phyloP scores from a whole-genome alignment of 495 filamentous ascomycete species.

The Hapsidospora chrysogenum region DNA sequence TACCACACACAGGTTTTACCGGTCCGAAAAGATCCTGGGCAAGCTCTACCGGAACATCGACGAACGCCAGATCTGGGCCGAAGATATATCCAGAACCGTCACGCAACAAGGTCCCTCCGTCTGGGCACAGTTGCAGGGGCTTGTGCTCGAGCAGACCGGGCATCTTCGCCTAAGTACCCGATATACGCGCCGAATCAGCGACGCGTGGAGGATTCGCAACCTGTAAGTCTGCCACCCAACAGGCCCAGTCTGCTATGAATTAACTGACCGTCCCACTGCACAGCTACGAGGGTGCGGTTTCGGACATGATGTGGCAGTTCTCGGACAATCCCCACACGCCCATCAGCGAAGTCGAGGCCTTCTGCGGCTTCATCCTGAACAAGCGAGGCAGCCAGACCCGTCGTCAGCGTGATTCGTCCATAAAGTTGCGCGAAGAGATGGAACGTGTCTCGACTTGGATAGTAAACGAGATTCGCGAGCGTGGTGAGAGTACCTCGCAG shows the following conservation, averaged over 20 bases:
- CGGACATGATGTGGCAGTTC: slow-evolving; percentile 36
- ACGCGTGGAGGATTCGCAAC: slow-evolving; percentile 32
- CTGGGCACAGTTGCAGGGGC: slow-evolving; percentile 14
- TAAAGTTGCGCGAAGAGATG: slow-evolving; percentile 44
- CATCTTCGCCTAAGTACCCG: no score
- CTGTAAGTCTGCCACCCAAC: slow-evolving; percentile 19
- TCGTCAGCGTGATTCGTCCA: slow-evolving; percentile 45
- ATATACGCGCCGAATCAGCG: neutral
- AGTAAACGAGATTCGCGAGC: slow-evolving; percentile 19
- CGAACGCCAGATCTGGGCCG: slow-evolving; percentile 46
- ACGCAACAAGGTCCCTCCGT: slow-evolving; percentile 11
- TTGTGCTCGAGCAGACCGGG: no score
- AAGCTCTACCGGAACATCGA: slow-evolving; percentile 59
- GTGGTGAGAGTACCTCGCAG: neutral
- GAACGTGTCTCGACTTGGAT: slow-evolving; percentile 30
- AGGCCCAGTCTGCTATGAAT: neutral
- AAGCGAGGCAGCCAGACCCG: slow-evolving; percentile 37
- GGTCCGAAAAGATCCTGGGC: slow-evolving; percentile 52
- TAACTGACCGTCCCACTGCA: neutral
- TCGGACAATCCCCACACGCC: slow-evolving; percentile 37
- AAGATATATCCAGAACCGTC: slow-evolving; percentile 27
- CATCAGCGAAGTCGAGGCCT: slow-evolving; percentile 59
- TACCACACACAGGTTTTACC: slow-evolving; percentile 39
- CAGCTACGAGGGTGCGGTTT: slow-evolving; percentile 51
- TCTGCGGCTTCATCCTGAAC: slow-evolving; percentile 56